Conservation (phyloP, 1,284 basidiomycete species). For the Mycena citricolor region DNA sequence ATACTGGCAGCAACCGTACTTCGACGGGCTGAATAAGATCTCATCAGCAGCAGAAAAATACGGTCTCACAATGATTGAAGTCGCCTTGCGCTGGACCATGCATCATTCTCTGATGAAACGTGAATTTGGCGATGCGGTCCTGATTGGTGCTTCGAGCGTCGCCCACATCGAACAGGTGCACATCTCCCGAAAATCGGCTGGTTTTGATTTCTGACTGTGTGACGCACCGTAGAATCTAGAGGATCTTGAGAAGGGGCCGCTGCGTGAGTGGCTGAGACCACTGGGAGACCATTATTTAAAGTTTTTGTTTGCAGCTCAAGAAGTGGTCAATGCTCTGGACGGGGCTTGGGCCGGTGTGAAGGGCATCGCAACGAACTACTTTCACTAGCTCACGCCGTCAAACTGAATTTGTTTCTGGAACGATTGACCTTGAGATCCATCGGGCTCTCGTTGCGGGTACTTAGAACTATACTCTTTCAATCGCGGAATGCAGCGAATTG, state of each 20-base stretch:
- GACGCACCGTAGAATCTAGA: conserved; percentile 37
- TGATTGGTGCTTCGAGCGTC: conserved; percentile 10
- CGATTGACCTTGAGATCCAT: too few relatives aligned
- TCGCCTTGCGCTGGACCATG: conserved; percentile 14
- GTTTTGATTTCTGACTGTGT: too few relatives aligned
- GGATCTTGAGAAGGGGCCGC: conserved; percentile 46
- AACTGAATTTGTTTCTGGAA: too few relatives aligned
- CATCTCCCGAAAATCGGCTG: too few relatives aligned
- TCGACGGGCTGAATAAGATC: conserved; percentile 9
- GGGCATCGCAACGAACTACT: background rate
- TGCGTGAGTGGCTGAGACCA: too few relatives aligned
- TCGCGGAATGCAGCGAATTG: too few relatives aligned
- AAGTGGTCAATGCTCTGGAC: conserved; percentile 14
- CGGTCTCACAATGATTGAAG: conserved; percentile 12
- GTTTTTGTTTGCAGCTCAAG: conserved; percentile 19
- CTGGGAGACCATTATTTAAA: too few relatives aligned
- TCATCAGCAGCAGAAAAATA: conserved; percentile 7
- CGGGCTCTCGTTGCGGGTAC: too few relatives aligned
- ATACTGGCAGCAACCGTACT: conserved; percentile 14
- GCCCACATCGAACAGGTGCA: conserved; percentile 14
- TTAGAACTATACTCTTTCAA: too few relatives aligned
- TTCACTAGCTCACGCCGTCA: too few relatives aligned
- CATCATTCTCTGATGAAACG: conserved; percentile 15
- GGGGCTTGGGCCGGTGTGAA: conserved; percentile 18
- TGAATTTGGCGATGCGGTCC: conserved; percentile 13